phyloP scores from a whole-genome alignment of 2,329 filamentous ascomycete genomes.

The Aureobasidium uvarum region DNA sequence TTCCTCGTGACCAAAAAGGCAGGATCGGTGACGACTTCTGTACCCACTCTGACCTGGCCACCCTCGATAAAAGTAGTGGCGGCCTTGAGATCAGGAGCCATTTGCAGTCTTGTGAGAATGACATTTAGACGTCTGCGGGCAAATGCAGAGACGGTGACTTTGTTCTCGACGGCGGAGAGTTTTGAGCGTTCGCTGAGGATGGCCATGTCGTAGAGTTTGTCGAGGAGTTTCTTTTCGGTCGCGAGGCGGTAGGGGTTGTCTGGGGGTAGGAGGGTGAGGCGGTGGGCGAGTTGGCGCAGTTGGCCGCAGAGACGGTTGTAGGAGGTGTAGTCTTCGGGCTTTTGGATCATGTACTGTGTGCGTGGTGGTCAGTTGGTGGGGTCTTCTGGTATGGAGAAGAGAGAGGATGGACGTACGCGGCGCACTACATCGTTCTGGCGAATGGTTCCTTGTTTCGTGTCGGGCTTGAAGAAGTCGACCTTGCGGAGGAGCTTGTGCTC shows the following conservation, averaged over 20 bases:
- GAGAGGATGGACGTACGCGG: slow-evolving; percentile 53
- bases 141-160: slow-evolving; percentile 85
- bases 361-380: not conserved
- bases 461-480: slow-evolving; percentile 83
- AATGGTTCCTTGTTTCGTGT: slow-evolving; percentile 47
- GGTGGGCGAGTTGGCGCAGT: slow-evolving; percentile 86
- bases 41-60: slow-evolving; percentile 87
- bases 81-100: slow-evolving; percentile 87
- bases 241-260: slow-evolving; percentile 75
- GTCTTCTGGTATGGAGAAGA: not conserved
- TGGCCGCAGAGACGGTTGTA: slow-evolving; percentile 55
- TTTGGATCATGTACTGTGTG: slow-evolving; percentile 60
- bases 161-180: slow-evolving; percentile 71
- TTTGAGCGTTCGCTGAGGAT: slow-evolving; percentile 66
- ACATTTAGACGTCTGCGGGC: slow-evolving; percentile 47
- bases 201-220: slow-evolving; percentile 93
- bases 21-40: slow-evolving; percentile 84
- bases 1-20: slow-evolving; percentile 84
- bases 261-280: slow-evolving; percentile 75
- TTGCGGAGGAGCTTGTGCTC: slow-evolving; percentile 89
- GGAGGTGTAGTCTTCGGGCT: slow-evolving; percentile 75
- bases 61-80: slow-evolving; percentile 84
- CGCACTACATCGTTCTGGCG: slow-evolving; percentile 20
- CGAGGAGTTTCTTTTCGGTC: slow-evolving; percentile 80
- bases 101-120: slow-evolving; percentile 83